Base-by-base conservation (phyloP, 345 rosid genomes). In the Abelmoschus esculentus region DNA sequence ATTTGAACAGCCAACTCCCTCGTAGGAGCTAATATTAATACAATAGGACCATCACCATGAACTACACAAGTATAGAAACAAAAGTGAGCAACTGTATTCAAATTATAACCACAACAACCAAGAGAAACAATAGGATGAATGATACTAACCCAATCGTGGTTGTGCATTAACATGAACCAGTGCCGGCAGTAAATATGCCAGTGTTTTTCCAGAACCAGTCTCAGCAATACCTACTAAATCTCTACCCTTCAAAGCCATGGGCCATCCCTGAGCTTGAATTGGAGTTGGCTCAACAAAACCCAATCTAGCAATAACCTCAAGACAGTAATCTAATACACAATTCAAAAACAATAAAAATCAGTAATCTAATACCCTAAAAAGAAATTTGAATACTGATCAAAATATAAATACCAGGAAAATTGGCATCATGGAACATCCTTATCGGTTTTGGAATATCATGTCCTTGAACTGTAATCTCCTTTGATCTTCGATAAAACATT, bases 201-300 rank as follows among this genome's bases (percentile, higher is more conserved):
- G 74, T 11, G 99, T 93, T 86, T 93, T 93, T 42, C 99, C 99
- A 72, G 99, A 93, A 67, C 98, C 99, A 29, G 98, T 91, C 87
- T 91, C 99, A 6, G 98, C 98, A 73, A 95, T 95, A 29, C 98
- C 99, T 67, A 95, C 78, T 61, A 95, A 71, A 82, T 91, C 98
- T 72, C 93, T 90, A 75, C 96, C 96, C 86, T 91, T 91, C 40
- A 95, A 79, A 40, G 98, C 99, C 99, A 95, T 90, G 0, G 99
- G 98, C 98, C 96, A 91, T 8, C 96, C 98, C 77, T 90, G 96
- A 70, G 98, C 80, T 78, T 95, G 99, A 75, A 95, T 95, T 0
- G 99, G 86, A 1, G 97, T 91, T 19, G 99, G 99, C 86, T 95
- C 97, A 55, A 79, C 88, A 69, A 93, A 93, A 66, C 98, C 98